These are phyloP conservation scores for Orbilia oligospora DNA, from an alignment of 2,329 filamentous ascomycete species.

Conservation along the genomic window DNA sequence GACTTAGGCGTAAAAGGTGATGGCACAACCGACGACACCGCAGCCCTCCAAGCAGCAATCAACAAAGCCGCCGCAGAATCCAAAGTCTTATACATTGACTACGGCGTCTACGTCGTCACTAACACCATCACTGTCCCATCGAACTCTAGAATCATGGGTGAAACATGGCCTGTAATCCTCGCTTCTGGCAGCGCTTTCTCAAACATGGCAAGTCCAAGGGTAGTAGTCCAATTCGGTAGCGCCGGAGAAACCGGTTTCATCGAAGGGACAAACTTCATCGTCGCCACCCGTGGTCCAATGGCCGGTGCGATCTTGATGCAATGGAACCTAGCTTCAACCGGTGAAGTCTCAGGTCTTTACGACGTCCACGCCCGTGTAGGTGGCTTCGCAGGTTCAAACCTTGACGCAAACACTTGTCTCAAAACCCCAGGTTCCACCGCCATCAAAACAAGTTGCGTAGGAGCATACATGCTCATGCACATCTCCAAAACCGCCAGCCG, in stretches of 20 bases:
- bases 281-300: constrained; percentile 70
- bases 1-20: constrained; percentile 85
- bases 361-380: constrained; percentile 95
- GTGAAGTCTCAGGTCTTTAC: constrained; percentile 75
- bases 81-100: constrained; percentile 69
- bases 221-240: constrained; percentile 72
- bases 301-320: constrained; percentile 79
- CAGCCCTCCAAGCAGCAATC: constrained; percentile 82
- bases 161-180: constrained; percentile 72
- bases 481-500: constrained; percentile 65
- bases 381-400: constrained; percentile 71
- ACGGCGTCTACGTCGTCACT: constrained; percentile 69
- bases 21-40: constrained; percentile 86
- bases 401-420: constrained; percentile 68
- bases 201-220: constrained; percentile 68
- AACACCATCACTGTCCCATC: constrained; percentile 70
- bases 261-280: constrained; percentile 72
- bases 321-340: constrained; percentile 74
- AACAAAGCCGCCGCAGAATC: constrained; percentile 73
- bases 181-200: constrained; percentile 70
- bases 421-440: constrained; percentile 67
- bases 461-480: constrained; percentile 68
- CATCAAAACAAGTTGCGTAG: constrained; percentile 66
- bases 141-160: constrained; percentile 72
- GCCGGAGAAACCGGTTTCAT: constrained; percentile 70